Evolutionary conservation across 192 early-diverging fungal genomes (phyloP).

Genomic region (Coemansia sp.): DNA sequence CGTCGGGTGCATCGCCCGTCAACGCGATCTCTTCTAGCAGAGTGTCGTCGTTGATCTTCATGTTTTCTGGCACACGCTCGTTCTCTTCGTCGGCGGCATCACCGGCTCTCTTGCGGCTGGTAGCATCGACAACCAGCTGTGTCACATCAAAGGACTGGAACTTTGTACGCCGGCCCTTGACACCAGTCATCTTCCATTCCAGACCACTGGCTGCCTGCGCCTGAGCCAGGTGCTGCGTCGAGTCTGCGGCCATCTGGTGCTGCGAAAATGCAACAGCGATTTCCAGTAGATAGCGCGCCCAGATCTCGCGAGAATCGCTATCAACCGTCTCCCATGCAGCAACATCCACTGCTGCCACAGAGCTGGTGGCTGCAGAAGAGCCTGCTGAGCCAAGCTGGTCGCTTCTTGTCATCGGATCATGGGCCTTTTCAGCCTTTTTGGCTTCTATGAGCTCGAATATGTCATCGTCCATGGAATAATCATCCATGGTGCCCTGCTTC

Average conservation of each 20-base stretch:
- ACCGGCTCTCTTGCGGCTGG: slow-evolving; percentile 55
- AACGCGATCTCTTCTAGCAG: slow-evolving; percentile 81
- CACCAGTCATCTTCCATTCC: slow-evolving; percentile 85
- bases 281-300: slow-evolving; percentile 75
- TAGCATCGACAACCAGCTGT: slow-evolving; percentile 90
- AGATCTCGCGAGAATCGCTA: slow-evolving; percentile 29
- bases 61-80: slow-evolving; percentile 63
- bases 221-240: slow-evolving; percentile 61
- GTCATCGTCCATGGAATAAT: background rate
- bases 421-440: background rate
- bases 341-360: background rate
- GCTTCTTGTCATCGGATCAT: slow-evolving; percentile 6
- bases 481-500: background rate
- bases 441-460: background rate
- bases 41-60: slow-evolving; percentile 89
- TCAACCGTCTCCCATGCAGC: slow-evolving; percentile 19
- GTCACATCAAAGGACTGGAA: slow-evolving; percentile 88
- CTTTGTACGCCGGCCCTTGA: slow-evolving; percentile 86
- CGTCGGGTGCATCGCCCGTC: slow-evolving; percentile 51
- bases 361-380: background rate
- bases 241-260: slow-evolving; percentile 71
- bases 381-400: slow-evolving; percentile 1
- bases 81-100: slow-evolving; percentile 29
- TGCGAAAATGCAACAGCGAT: slow-evolving; percentile 75
- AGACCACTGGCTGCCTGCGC: slow-evolving; percentile 81